Evolutionary conservation across 1,139 yeast genomes (phyloP).

Genomic region (Zygoascus meyerae): DNA sequence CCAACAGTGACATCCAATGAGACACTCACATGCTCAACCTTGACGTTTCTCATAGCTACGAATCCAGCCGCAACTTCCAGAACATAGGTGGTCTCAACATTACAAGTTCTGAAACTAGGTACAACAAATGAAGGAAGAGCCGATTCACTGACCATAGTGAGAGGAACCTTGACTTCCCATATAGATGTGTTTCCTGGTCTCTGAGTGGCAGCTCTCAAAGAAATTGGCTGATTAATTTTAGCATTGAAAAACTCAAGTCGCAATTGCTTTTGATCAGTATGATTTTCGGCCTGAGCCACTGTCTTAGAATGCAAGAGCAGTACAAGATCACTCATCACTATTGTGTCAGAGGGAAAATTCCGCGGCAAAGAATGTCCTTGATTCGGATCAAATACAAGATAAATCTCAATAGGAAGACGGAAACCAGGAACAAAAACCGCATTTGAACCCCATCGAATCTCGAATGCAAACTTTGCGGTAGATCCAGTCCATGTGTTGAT

Average conservation of each 20-base stretch:
- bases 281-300: slow-evolving; percentile 26
- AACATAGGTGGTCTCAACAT: slow-evolving; percentile 46
- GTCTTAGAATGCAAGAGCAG: slow-evolving; percentile 27
- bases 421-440: slow-evolving; percentile 23
- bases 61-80: slow-evolving; percentile 45
- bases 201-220: slow-evolving; percentile 14
- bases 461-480: slow-evolving; percentile 22
- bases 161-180: slow-evolving; percentile 23
- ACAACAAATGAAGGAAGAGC: slow-evolving; percentile 46
- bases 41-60: slow-evolving; percentile 29
- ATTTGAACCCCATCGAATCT: slow-evolving; percentile 25
- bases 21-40: slow-evolving; percentile 22
- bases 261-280: slow-evolving; percentile 17
- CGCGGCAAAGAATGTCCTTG: slow-evolving; percentile 16
- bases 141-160: slow-evolving; percentile 31
- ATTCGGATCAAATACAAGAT: slow-evolving; percentile 17
- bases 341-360: slow-evolving; percentile 10
- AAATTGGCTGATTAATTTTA: slow-evolving; percentile 14
- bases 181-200: slow-evolving; percentile 13
- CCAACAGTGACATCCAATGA: slow-evolving; percentile 19
- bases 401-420: slow-evolving; percentile 25
- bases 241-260: slow-evolving; percentile 18
- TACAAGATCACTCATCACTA: slow-evolving; percentile 22
- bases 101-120: slow-evolving; percentile 56
- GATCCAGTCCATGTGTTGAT: slow-evolving; percentile 14